Evolutionary conservation across 345 rosid genomes (phyloP).

Genomic region (Pseudoturritis turrita): DNA sequence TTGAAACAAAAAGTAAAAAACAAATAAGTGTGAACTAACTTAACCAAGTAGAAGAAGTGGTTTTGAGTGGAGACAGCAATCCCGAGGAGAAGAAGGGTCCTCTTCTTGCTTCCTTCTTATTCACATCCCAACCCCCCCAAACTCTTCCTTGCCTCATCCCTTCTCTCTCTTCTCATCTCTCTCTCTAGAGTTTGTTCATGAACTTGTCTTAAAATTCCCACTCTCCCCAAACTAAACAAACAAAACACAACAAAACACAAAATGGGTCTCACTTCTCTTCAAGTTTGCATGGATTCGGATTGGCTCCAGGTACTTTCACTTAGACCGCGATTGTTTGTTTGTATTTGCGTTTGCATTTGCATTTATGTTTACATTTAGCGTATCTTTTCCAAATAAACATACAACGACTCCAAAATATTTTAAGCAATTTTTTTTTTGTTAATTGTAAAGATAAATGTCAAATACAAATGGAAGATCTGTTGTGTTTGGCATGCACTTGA

Average conservation of each 20-base stretch:
- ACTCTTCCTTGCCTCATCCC: constrained; percentile 21
- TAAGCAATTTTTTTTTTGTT: neutral
- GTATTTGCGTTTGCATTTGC: neutral
- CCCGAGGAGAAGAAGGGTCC: constrained; percentile 33
- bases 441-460: constrained; percentile 1
- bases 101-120: constrained; percentile 70
- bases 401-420: neutral
- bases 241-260: neutral
- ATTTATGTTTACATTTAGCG: neutral
- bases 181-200: constrained; percentile 8
- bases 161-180: neutral
- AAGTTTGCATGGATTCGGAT: constrained; percentile 94
- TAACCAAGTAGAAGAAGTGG: constrained; percentile 8
- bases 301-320: constrained; percentile 76
- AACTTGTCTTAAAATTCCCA: neutral
- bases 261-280: constrained; percentile 78
- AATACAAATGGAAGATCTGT: neutral
- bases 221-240: neutral
- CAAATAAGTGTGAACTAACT: constrained; percentile 14
- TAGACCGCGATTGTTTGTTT: neutral
- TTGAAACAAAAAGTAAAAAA: neutral
- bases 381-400: neutral
- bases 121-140: constrained; percentile 38
- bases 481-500: neutral
- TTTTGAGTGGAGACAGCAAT: constrained; percentile 32